Evolutionary conservation across 2,329 filamentous ascomycete species (phyloP).

Genomic region (Sphaerostilbella broomeana): DNA sequence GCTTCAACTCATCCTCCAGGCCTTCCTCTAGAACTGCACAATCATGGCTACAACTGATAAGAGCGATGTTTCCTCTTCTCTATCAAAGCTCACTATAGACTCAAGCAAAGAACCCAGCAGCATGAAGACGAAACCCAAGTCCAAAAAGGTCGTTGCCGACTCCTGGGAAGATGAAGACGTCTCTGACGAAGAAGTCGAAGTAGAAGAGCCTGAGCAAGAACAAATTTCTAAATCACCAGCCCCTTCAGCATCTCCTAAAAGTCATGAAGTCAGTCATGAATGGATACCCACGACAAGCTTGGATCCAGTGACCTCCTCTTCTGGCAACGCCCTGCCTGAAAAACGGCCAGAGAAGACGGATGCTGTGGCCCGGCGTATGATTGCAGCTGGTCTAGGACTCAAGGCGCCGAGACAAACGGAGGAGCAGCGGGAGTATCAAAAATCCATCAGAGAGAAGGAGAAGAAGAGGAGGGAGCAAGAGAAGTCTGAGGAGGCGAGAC

Average conservation of each 20-base stretch:
- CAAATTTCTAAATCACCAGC: background rate
- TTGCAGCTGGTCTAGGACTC: constrained; percentile 80
- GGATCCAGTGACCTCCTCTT: background rate
- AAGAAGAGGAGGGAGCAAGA: constrained; percentile 68
- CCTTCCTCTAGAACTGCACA: too few species aligned
- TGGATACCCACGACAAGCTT: constrained; percentile 4
- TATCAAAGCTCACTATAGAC: constrained; percentile 28
- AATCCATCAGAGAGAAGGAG: constrained; percentile 76
- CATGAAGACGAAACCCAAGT: constrained; percentile 19
- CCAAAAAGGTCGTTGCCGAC: constrained; percentile 30
- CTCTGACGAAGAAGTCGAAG: constrained; percentile 27
- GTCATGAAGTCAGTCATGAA: constrained; percentile 17
- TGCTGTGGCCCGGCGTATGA: constrained; percentile 81
- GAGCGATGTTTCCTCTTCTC: constrained; percentile 20
- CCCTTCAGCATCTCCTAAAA: constrained; percentile 1
- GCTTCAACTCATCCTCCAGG: too few species aligned
- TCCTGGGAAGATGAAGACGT: constrained; percentile 55
- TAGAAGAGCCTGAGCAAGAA: background rate
- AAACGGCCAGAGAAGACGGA: constrained; percentile 83
- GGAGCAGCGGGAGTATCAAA: constrained; percentile 83
- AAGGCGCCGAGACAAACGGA: constrained; percentile 75
- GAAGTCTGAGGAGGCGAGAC: constrained; percentile 54
- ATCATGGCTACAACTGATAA: background rate
- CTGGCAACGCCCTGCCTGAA: constrained; percentile 17
- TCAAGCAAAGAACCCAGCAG: constrained; percentile 15